Evolutionary conservation across 2,329 filamentous ascomycete genomes (phyloP).

Genomic region (Pezicula radicicola): DNA sequence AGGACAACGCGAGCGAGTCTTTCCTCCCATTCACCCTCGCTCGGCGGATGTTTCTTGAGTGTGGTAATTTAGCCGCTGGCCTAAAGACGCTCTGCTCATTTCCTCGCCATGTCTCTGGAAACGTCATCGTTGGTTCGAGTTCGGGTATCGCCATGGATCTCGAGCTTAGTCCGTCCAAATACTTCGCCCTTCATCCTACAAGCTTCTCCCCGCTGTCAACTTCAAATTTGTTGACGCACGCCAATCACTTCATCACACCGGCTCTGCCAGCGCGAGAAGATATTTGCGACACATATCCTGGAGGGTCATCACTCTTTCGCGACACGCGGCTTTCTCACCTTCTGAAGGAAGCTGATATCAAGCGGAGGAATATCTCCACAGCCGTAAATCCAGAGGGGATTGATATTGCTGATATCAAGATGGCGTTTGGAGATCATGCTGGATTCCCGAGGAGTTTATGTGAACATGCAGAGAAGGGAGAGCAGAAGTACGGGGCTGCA

Average conservation of each 20-base stretch:
- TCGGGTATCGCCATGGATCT: conserved; percentile 20
- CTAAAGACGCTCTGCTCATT: conserved; percentile 9
- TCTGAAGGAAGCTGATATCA: not conserved
- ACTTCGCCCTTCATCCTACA: not conserved
- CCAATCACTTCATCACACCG: not conserved
- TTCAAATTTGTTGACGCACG: not conserved
- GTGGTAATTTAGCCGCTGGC: conserved; percentile 12
- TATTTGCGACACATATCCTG: not conserved
- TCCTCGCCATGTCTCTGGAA: conserved; percentile 24
- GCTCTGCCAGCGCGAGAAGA: not conserved
- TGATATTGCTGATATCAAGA: not conserved
- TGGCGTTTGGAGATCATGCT: not conserved
- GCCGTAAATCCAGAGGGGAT: not conserved
- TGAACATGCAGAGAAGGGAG: not conserved
- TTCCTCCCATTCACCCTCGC: conserved; percentile 20
- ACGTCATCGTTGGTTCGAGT: conserved; percentile 18
- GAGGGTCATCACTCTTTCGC: not conserved
- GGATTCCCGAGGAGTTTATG: not conserved
- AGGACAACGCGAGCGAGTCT: conserved; percentile 3
- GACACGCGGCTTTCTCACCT: not conserved
- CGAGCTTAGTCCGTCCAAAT: conserved; percentile 9
- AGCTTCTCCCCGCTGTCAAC: not conserved
- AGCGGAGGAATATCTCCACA: not conserved
- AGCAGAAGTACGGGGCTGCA: not conserved
- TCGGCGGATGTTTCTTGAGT: conserved; percentile 23